Percentiles rank a stretch among this genome's conserved stretches.
phyloP scores from a whole-genome alignment of 2,329 filamentous ascomycete genomes.

The Sarocladium kiliense region DNA sequence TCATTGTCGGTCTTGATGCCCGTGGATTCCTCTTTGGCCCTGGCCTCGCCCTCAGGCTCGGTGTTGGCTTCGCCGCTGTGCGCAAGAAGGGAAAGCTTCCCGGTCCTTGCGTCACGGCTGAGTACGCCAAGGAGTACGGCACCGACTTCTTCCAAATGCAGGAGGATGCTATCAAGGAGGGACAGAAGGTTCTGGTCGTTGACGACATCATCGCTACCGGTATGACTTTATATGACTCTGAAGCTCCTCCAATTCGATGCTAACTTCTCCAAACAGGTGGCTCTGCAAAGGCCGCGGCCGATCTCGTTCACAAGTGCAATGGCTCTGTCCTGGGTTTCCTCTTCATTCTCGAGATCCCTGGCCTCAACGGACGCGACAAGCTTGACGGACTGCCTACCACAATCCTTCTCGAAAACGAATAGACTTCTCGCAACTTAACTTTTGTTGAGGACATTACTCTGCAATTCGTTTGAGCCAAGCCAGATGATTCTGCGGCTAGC shows the following conservation, averaged over 20 bases:
- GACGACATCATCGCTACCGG: constrained; percentile 99
- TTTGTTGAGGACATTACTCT: background rate
- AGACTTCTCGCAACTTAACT: constrained; percentile 14
- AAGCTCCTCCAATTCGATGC: constrained; percentile 25
- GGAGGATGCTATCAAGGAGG: constrained; percentile 72
- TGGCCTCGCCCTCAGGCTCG: constrained; percentile 74
- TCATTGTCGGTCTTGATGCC: constrained; percentile 89
- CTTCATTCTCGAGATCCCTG: constrained; percentile 93
- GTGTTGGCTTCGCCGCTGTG: constrained; percentile 85
- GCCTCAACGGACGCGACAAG: constrained; percentile 87
- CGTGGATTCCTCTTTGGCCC: constrained; percentile 95
- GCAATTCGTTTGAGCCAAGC: no score
- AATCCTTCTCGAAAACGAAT: constrained; percentile 66
- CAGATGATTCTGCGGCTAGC: no score
- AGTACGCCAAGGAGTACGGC: constrained; percentile 94
- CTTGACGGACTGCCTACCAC: constrained; percentile 72
- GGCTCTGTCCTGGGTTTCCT: constrained; percentile 83
- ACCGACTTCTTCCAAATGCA: constrained; percentile 96
- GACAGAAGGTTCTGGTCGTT: constrained; percentile 87
- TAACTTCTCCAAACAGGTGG: constrained; percentile 57
- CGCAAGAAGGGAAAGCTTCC: constrained; percentile 95
- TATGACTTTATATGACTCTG: no score
- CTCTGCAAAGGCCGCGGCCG: constrained; percentile 80
- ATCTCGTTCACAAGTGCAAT: constrained; percentile 80
- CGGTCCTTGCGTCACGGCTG: constrained; percentile 77